Base-by-base conservation (phyloP, 306 rosid genomes). In the Pterocarpus santalinus region DNA sequence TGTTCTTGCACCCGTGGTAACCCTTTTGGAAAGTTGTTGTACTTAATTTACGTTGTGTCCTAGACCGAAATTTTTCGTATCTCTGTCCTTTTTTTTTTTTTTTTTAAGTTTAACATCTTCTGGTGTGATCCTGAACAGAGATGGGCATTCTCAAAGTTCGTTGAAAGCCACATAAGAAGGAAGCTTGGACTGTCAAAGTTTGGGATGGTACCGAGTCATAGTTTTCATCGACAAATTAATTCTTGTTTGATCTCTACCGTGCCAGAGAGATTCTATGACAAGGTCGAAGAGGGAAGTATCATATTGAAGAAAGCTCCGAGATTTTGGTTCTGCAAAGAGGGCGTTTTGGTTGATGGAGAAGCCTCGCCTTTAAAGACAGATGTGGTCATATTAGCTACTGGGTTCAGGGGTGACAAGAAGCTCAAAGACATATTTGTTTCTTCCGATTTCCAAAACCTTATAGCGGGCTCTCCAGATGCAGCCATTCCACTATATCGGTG, bases 161-260 rank as follows among this genome's bases (percentile, higher is more conserved):
- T 93, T 17, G 96, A 93, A 81, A 88, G 89, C 60, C 13, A 90
- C 53, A 43, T 90, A 36, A 79, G 5, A 14, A 80, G 67, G 60
- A 91, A 91, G 87, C 86, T 78, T 6, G 68, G 67, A 17, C 56
- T 93, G 76, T 34, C 33, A 5, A 91, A 89, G 87, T 83, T 84
- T 28, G 96, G 97, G 52, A 85, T 93, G 96, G 90, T 93, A 8
- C 96, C 96, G 2, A 75, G 53, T 57, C 94, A 88, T 6, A 81
- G 91, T 43, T 91, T 93, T 60, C 87, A 84, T 38, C 78, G 87
- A 55, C 69, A 87, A 7, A 13, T 93, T 0, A 88, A 77, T 78
- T 55, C 93, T 5, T 87, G 96, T 82, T 5, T 81, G 75, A 5
- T 79, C 41, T 43, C 90, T 13, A 44, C 22, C 1, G 69, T 90